Base-by-base conservation (phyloP, 495 filamentous ascomycete species). In the Talaromyces adpressus region DNA sequence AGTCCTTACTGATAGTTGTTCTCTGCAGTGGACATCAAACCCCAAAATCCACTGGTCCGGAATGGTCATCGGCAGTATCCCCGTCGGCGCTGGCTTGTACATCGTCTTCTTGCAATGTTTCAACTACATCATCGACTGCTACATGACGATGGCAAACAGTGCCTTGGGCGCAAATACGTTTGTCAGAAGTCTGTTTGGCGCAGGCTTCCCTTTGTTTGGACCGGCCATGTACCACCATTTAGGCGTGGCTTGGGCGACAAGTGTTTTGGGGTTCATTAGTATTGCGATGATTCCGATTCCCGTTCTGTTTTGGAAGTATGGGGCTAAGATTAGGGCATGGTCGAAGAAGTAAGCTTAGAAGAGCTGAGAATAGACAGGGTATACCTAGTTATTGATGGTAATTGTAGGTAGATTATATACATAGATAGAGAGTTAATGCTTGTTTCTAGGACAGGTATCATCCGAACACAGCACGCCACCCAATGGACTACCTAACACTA, bases 41-140 rank as follows among this genome's bases (percentile, higher is more conserved):
- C 71, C 74, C 0, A 22, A 60, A 6, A 76, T 73, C 25, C 63
- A 51, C n/a, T 79, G 76, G 76, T 58, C 70, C 5, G 65, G 72
- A 5, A 74, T 73, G 30, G 70, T 78, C 9, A 22, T 41, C 18
- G 82, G 85, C 0, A 88, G 87, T 0, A 68, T 91, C 9, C 75
- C 85, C 2, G 91, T 91, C 66, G 90, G 90, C 16, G 75, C 86
- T 29, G 89, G 87, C 9, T 90, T 88, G 69, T 75, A 84, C 11
- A 75, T 85, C 18, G 82, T 86, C 14, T 91, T 90, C 71, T 84
- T 87, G 53, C 84, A 86, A 0, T 81, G 89, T 29, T 73, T 92
- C 14, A 93, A 90, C 66, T 93, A 92, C 63, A 77, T 92, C 45
- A 87, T 88, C 11, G 90, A 93, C 68, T 88, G 88, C 11, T 92